These are phyloP conservation scores for Haematococcus lacustris DNA, from an alignment of 139 green algal species.

Conservation along the genomic window DNA sequence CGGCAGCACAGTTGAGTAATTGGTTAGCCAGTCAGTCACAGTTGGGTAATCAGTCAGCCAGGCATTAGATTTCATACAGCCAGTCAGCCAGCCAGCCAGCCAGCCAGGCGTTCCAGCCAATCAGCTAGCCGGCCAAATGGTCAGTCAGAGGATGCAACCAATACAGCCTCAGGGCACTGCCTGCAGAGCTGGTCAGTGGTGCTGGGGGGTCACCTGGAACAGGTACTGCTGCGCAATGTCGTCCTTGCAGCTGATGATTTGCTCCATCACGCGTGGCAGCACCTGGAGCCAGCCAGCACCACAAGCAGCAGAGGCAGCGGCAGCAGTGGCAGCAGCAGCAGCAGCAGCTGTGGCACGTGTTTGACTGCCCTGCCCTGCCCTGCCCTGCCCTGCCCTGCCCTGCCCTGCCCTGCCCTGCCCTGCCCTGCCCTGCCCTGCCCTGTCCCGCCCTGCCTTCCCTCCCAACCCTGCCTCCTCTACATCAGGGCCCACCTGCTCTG, in stretches of 20 bases:
- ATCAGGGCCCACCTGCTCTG: slow-evolving; percentile 31
- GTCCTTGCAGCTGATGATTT: slow-evolving; percentile 92
- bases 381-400: background rate
- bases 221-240: slow-evolving; percentile 96
- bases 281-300: slow-evolving; percentile 10
- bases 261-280: slow-evolving; percentile 43
- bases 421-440: too few species aligned
- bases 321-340: background rate
- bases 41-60: too few species aligned
- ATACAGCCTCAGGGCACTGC: too few species aligned
- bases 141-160: too few species aligned
- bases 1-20: too few species aligned
- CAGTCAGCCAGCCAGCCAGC: too few species aligned
- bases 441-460: too few species aligned
- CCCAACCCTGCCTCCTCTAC: background rate
- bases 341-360: background rate
- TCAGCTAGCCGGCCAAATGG: too few species aligned
- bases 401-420: background rate
- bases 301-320: background rate
- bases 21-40: too few species aligned
- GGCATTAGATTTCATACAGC: too few species aligned
- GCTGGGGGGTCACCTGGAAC: slow-evolving; percentile 67
- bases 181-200: background rate
- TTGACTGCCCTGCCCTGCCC: background rate
- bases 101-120: too few species aligned